These are phyloP conservation scores for Ustilago cynodontis DNA, from an alignment of 1,284 basidiomycete genomes.

Conservation along the genomic window DNA sequence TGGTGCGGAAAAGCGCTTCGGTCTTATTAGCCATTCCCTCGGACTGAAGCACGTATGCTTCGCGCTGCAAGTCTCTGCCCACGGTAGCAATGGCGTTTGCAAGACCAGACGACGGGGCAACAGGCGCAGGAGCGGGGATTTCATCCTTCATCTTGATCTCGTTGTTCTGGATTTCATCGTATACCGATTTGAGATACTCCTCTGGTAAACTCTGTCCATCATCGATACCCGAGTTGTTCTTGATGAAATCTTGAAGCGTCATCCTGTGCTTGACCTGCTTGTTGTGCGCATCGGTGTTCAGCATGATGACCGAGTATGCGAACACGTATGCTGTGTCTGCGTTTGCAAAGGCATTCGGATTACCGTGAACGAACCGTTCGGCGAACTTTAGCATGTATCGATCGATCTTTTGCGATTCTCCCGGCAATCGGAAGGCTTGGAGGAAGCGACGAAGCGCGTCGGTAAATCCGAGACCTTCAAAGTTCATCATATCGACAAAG, in stretches of 20 bases:
- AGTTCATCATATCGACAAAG: slow-evolving; percentile 70
- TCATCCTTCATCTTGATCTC: slow-evolving; percentile 71
- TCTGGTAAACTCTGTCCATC: slow-evolving; percentile 67
- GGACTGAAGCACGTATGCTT: slow-evolving; percentile 68
- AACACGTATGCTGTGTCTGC: slow-evolving; percentile 70
- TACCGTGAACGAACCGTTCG: slow-evolving; percentile 67
- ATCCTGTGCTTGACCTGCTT: slow-evolving; percentile 69
- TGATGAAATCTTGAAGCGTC: slow-evolving; percentile 68
- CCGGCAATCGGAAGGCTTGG: slow-evolving; percentile 68
- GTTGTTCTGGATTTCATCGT: slow-evolving; percentile 68
- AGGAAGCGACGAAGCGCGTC: slow-evolving; percentile 67
- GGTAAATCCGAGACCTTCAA: slow-evolving; percentile 64
- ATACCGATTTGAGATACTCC: slow-evolving; percentile 62
- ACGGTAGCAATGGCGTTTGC: slow-evolving; percentile 67
- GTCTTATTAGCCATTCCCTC: slow-evolving; percentile 70
- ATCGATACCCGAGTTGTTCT: slow-evolving; percentile 70
- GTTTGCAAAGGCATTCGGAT: slow-evolving; percentile 66
- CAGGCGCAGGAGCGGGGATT: slow-evolving; percentile 36
- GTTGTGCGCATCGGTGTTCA: slow-evolving; percentile 70
- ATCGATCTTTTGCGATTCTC: slow-evolving; percentile 70
- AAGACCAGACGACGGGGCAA: slow-evolving; percentile 49
- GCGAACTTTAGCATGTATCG: slow-evolving; percentile 70
- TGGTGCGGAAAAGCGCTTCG: slow-evolving; percentile 69
- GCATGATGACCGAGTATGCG: slow-evolving; percentile 70
- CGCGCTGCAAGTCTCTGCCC: slow-evolving; percentile 67